Conservation (phyloP, 202 grass and related monocot species). For the Saccharum hybrid region DNA sequence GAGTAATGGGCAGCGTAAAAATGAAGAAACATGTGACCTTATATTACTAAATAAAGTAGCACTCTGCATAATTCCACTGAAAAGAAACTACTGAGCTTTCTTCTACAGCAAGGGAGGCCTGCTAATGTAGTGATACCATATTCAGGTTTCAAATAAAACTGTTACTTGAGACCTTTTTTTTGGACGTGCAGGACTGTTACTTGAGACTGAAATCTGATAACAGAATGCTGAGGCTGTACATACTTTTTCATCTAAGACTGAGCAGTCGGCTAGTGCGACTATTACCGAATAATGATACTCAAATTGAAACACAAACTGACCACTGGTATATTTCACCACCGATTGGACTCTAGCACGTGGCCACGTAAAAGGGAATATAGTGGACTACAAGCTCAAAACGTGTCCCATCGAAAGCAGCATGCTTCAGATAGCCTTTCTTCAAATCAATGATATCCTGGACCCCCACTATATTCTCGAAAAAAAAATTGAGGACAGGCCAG, state of each 20-base stretch:
- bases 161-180: not conserved
- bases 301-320: slow-evolving; percentile 25
- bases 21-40: not conserved
- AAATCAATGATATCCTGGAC: slow-evolving; percentile 52
- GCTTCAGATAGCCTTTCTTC: slow-evolving; percentile 53
- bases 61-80: slow-evolving; percentile 9
- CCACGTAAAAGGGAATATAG: slow-evolving; percentile 44
- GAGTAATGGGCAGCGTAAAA: not conserved
- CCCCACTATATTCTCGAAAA: slow-evolving; percentile 25
- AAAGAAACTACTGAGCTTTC: not conserved
- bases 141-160: slow-evolving; percentile 3
- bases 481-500: not conserved
- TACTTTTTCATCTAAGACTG: not conserved
- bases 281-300: slow-evolving; percentile 3
- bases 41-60: slow-evolving; percentile 2
- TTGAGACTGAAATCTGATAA: not conserved
- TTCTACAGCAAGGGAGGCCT: not conserved
- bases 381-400: slow-evolving; percentile 51
- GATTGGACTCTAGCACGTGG: slow-evolving; percentile 36
- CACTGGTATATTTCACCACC: not conserved
- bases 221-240: not conserved
- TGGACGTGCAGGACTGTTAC: too few relatives aligned
- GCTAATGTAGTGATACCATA: not conserved
- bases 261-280: not conserved
- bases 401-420: slow-evolving; percentile 51